These are phyloP conservation scores for Exophiala viscosa DNA, from an alignment of 2,329 filamentous ascomycete genomes.

Conservation along the genomic window DNA sequence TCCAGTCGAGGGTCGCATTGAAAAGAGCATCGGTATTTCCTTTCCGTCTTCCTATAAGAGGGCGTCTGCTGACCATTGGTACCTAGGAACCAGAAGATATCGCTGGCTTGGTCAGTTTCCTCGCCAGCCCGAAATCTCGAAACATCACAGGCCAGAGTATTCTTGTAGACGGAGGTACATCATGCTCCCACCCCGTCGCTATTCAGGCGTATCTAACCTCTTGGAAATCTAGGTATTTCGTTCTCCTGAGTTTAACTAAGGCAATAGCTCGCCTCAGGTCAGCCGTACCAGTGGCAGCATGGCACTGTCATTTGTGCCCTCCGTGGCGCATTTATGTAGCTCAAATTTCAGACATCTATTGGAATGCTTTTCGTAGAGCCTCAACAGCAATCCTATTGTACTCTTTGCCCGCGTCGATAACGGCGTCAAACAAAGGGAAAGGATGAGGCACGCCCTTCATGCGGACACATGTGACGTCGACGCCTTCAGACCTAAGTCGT, in stretches of 20 bases:
- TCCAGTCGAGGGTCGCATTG: conserved; percentile 51
- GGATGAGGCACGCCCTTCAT: conserved; percentile 36
- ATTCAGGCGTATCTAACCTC: too few species aligned
- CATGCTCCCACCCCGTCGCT: too few species aligned
- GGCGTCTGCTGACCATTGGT: background rate
- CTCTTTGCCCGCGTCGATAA: background rate
- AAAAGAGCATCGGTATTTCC: conserved; percentile 41
- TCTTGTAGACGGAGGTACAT: conserved; percentile 55
- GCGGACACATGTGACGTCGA: conserved; percentile 33
- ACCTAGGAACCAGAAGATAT: conserved; percentile 60
- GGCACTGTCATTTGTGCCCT: too few species aligned
- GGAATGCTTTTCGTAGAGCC: background rate
- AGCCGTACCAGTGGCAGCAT: too few species aligned
- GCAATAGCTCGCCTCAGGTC: too few species aligned
- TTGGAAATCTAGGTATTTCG: too few species aligned
- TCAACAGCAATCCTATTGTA: background rate
- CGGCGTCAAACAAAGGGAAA: conserved; percentile 16
- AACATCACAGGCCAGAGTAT: conserved; percentile 64
- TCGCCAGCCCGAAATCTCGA: conserved; percentile 56
- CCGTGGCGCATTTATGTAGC: too few species aligned
- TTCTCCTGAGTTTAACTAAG: too few species aligned
- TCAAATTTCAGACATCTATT: too few species aligned
- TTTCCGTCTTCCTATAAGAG: background rate
- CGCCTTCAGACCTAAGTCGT: conserved; percentile 37
- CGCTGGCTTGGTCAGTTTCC: conserved; percentile 56